Conservation (phyloP, 495 filamentous ascomycete genomes). For the Penicillium flavigenum region DNA sequence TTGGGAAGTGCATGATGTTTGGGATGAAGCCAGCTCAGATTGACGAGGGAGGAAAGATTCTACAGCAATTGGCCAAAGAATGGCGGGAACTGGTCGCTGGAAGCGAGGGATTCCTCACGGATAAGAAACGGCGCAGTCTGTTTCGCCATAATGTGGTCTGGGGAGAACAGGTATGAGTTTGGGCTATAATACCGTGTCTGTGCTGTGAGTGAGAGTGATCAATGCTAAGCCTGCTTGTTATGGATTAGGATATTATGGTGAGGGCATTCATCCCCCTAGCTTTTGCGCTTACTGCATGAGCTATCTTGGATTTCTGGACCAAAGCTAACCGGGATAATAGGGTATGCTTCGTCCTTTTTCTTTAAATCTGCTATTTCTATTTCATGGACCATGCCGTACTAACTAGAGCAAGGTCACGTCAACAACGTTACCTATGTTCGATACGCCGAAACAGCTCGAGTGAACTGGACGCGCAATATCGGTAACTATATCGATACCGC, state of each 20-base stretch:
- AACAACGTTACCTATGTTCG: constrained; percentile 85
- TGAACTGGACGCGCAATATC: constrained; percentile 81
- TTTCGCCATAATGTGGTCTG: constrained; percentile 74
- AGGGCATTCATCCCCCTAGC: constrained; percentile 19
- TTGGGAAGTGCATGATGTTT: constrained; percentile 84
- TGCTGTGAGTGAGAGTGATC: neutral
- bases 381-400: neutral
- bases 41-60: constrained; percentile 57
- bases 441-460: constrained; percentile 81
- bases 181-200: neutral
- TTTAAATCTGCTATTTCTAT: neutral
- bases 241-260: constrained; percentile 57
- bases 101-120: constrained; percentile 78
- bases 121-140: constrained; percentile 61
- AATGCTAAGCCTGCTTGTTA: constrained; percentile 12
- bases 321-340: constrained; percentile 21
- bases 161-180: constrained; percentile 77
- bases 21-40: constrained; percentile 64
- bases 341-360: constrained; percentile 19
- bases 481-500: constrained; percentile 65
- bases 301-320: neutral
- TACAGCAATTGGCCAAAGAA: constrained; percentile 62
- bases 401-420: constrained; percentile 63
- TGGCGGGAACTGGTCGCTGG: constrained; percentile 79
- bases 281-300: neutral